A percentile compares a stretch with the other conserved stretches of the same genome.
Evolutionary conservation across 192 early-diverging fungal genomes (phyloP).

Genomic region (Cladochytrium replicatum): DNA sequence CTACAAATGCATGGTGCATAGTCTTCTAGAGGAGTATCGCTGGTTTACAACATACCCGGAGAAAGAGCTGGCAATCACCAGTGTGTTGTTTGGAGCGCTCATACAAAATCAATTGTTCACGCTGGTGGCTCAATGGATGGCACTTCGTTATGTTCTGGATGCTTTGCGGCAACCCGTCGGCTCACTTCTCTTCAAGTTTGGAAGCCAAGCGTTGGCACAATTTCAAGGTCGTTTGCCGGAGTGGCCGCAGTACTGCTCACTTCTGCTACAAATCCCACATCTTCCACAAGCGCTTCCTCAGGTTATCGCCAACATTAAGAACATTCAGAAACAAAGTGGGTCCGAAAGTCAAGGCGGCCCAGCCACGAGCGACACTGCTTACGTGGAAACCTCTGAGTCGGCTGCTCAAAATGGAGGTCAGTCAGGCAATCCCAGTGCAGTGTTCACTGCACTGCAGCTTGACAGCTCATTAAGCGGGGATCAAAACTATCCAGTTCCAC

Average conservation of each 20-base stretch:
- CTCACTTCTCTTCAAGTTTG: conserved; percentile 84
- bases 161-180: conserved; percentile 69
- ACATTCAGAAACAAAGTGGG: conserved; percentile 19
- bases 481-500: conserved; percentile 42
- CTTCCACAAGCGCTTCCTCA: conserved; percentile 70
- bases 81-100: conserved; percentile 79
- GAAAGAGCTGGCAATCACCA: conserved; percentile 79
- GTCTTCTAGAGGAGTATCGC: conserved; percentile 91
- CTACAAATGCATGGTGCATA: conserved; percentile 83
- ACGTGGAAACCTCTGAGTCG: no score
- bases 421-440: no score
- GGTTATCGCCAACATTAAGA: conserved; percentile 55
- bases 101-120: conserved; percentile 84
- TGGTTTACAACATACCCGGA: conserved; percentile 93
- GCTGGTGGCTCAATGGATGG: conserved; percentile 66
- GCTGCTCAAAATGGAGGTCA: no score
- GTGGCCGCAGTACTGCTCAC: conserved; percentile 82
- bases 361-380: no score
- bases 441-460: conserved; percentile 55
- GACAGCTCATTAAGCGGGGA: conserved; percentile 32
- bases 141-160: conserved; percentile 82
- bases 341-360: no score
- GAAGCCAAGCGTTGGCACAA: conserved; percentile 70
- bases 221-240: conserved; percentile 76
- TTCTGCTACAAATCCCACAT: conserved; percentile 72